Evolutionary conservation across 306 rosid species (phyloP).

Genomic region (Cucumis hystrix): DNA sequence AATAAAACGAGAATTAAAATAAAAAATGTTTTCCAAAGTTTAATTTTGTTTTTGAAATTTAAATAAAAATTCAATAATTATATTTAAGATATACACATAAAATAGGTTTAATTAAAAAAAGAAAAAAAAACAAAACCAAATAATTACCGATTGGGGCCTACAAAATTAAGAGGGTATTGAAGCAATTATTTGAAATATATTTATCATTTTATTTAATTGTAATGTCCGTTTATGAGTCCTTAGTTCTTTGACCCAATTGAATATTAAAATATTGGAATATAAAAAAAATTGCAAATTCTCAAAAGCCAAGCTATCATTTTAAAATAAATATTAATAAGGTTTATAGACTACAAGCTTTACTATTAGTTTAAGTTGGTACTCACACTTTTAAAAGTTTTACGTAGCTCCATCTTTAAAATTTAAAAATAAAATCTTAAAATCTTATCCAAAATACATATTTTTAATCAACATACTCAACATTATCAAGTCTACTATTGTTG

Average conservation of each 20-base stretch:
- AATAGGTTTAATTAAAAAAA: too few relatives aligned
- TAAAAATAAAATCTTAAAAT: neutral
- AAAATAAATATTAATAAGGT: neutral
- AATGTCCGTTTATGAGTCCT: neutral
- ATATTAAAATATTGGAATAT: neutral
- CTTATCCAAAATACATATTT: neutral
- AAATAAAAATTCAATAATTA: too few relatives aligned
- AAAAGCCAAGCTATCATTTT: neutral
- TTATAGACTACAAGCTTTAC: neutral
- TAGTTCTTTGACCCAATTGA: neutral
- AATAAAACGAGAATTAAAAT: too few relatives aligned
- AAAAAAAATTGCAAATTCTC: neutral
- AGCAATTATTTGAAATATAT: neutral
- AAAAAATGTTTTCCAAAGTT: too few relatives aligned
- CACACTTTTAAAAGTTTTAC: neutral
- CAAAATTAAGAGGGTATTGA: too few relatives aligned
- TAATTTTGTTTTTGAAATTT: too few relatives aligned
- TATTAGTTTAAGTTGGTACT: neutral
- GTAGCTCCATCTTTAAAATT: neutral
- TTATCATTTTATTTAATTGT: neutral
- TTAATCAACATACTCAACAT: neutral
- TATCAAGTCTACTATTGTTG: too few relatives aligned
- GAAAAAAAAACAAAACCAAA: too few relatives aligned
- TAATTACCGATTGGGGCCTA: too few relatives aligned
- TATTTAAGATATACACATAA: too few relatives aligned